phyloP scores from a whole-genome alignment of 1,139 yeast genomes.

The Taiozyma onychis region DNA sequence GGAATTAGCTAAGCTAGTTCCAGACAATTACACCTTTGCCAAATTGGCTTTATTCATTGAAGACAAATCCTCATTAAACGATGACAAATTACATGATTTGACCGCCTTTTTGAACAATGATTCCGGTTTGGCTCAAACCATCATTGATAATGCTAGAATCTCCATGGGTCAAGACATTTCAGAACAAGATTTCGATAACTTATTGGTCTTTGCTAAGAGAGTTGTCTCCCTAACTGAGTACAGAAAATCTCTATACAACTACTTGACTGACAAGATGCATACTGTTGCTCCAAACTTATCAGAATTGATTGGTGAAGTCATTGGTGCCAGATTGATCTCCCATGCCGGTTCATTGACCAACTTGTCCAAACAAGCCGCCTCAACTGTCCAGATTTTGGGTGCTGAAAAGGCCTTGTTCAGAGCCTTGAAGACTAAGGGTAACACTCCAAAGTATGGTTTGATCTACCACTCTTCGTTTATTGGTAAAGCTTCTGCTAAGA shows the following conservation, averaged over 20 bases:
- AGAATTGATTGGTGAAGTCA: conserved; percentile 95
- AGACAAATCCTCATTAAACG: conserved; percentile 80
- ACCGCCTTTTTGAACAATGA: conserved; percentile 90
- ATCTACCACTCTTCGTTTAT: conserved; percentile 95
- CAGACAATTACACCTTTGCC: conserved; percentile 88
- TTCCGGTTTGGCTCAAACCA: conserved; percentile 88
- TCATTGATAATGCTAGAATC: conserved; percentile 87
- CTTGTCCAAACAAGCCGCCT: conserved; percentile 96
- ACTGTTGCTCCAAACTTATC: conserved; percentile 97
- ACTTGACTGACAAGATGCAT: conserved; percentile 92
- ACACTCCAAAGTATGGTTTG: conserved; percentile 97
- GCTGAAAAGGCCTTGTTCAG: conserved; percentile 99
- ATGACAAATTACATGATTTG: conserved; percentile 81
- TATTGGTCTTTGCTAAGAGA: conserved; percentile 87
- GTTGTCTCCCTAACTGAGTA: conserved; percentile 91
- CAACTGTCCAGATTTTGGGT: conserved; percentile 96
- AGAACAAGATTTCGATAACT: conserved; percentile 88
- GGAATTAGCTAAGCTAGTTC: conserved; percentile 91
- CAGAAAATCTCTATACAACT: conserved; percentile 82
- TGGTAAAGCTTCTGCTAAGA: conserved; percentile 94
- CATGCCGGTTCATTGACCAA: conserved; percentile 97
- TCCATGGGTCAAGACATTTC: conserved; percentile 99
- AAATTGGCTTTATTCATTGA: conserved; percentile 74
- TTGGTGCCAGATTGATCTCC: conserved; percentile 96
- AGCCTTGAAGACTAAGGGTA: conserved; percentile 97